phyloP scores from a whole-genome alignment of 208 protist species.

The Acanthamoeba polyphaga region DNA sequence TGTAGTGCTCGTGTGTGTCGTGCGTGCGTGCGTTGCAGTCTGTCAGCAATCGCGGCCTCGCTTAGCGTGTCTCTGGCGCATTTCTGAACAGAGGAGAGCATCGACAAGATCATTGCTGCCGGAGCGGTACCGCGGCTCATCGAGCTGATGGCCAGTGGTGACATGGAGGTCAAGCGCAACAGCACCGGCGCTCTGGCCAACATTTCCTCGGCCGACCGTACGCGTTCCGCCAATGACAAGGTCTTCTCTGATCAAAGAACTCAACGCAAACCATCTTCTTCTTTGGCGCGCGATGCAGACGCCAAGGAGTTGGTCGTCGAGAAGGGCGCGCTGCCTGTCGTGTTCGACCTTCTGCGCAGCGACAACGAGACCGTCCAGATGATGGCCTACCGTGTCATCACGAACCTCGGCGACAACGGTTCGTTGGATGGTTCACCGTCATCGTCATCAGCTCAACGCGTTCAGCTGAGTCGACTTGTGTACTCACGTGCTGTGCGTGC shows the following conservation, averaged over 20 bases:
- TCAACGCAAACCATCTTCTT: background rate
- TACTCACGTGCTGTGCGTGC: background rate
- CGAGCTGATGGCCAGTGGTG: slow-evolving; percentile 1
- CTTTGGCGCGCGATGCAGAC: background rate
- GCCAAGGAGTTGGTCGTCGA: slow-evolving; percentile 49
- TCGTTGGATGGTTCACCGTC: background rate
- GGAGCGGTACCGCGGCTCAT: slow-evolving; percentile 8
- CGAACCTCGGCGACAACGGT: slow-evolving; percentile 72
- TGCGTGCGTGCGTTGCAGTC: background rate
- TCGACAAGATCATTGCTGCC: slow-evolving; percentile 48
- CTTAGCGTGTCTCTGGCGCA: background rate
- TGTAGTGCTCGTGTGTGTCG: background rate
- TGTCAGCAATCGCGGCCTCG: background rate
- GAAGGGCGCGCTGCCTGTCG: slow-evolving; percentile 30
- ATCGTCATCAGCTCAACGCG: background rate
- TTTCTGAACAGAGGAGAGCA: slow-evolving; percentile 2
- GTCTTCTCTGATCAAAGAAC: background rate
- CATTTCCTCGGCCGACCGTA: slow-evolving; percentile 42
- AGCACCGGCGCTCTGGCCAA: slow-evolving; percentile 69
- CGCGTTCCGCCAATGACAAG: background rate
- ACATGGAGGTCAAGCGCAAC: slow-evolving; percentile 68
- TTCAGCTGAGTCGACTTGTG: no score
- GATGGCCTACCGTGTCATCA: slow-evolving; percentile 72
- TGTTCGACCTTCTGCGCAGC: slow-evolving; percentile 48
- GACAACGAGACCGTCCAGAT: background rate